A percentile compares a stretch with the other conserved stretches of the same genome.
phyloP scores from a whole-genome alignment of 2,329 filamentous ascomycete species.

The Botryotinia globosa region DNA sequence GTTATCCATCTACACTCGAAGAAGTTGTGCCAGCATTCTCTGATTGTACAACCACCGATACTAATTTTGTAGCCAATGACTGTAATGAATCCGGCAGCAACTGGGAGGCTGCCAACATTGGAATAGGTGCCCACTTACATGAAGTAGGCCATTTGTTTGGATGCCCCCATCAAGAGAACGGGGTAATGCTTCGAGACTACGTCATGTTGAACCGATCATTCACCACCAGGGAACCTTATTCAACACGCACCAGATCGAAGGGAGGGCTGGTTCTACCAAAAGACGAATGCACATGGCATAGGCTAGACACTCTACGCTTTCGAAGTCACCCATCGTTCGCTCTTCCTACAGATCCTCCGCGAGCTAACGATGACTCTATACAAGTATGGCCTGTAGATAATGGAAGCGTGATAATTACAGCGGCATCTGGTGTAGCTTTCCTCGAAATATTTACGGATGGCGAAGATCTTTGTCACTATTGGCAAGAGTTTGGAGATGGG shows the following conservation, averaged over 20 bases:
- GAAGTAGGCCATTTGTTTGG: constrained; percentile 89
- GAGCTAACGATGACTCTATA: constrained; percentile 68
- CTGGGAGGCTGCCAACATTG: constrained; percentile 94
- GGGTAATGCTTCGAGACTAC: constrained; percentile 92
- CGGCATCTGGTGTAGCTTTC: constrained; percentile 78
- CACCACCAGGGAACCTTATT: constrained; percentile 76
- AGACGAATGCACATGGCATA: constrained; percentile 90
- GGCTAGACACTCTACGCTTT: constrained; percentile 84
- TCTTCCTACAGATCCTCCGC: constrained; percentile 68
- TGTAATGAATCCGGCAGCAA: constrained; percentile 83
- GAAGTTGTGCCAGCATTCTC: constrained; percentile 86
- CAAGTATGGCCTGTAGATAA: constrained; percentile 84
- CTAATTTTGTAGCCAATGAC: constrained; percentile 76
- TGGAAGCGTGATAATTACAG: constrained; percentile 71
- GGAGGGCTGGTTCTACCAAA: constrained; percentile 70
- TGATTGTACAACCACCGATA: constrained; percentile 88
- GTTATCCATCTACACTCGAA: constrained; percentile 84
- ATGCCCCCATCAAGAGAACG: constrained; percentile 82
- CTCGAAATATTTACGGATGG: constrained; percentile 78
- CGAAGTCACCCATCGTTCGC: constrained; percentile 87
- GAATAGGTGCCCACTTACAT: constrained; percentile 89
- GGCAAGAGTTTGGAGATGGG: constrained; percentile 74
- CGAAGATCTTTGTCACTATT: constrained; percentile 76
- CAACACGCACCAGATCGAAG: constrained; percentile 79
- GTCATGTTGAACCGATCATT: constrained; percentile 82